Conservation (phyloP, 2,329 filamentous ascomycete species). For the Aspergillus unguis region DNA sequence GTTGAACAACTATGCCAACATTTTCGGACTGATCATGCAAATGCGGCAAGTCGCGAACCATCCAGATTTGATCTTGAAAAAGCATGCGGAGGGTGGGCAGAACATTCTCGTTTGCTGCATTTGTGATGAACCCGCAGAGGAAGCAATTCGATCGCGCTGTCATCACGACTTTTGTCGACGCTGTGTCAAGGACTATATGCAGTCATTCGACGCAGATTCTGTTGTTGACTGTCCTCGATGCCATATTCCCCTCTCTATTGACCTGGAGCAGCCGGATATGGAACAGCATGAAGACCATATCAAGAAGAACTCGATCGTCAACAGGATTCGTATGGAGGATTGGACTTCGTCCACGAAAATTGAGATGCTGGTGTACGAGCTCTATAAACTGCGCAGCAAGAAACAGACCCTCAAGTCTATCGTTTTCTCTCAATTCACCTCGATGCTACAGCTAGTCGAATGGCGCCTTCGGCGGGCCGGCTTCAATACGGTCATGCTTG, state of each 20-base stretch:
- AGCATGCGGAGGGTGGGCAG: constrained; percentile 78
- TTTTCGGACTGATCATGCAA: constrained; percentile 98
- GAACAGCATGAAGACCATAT: constrained; percentile 83
- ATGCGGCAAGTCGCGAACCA: constrained; percentile 98
- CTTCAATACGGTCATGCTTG: constrained; percentile 96
- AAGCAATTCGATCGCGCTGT: constrained; percentile 87
- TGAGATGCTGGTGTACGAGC: constrained; percentile 88
- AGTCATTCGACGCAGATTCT: constrained; percentile 64
- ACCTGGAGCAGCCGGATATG: constrained; percentile 91
- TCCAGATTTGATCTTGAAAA: constrained; percentile 89
- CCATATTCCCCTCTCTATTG: constrained; percentile 84
- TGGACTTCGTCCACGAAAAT: constrained; percentile 99
- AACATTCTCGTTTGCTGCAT: constrained; percentile 91
- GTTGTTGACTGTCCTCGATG: constrained; percentile 74
- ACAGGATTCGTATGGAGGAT: constrained; percentile 97
- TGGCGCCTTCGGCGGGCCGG: constrained; percentile 96
- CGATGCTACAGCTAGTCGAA: constrained; percentile 94
- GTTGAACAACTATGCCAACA: constrained; percentile 97
- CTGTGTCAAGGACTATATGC: constrained; percentile 76
- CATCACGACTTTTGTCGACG: constrained; percentile 87
- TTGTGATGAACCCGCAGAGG: constrained; percentile 93
- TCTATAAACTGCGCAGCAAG: constrained; percentile 86
- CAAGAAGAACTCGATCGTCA: constrained; percentile 97
- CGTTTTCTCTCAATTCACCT: constrained; percentile 95
- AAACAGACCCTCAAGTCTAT: constrained; percentile 95